Evolutionary conservation across 371 early-diverging fungal species (phyloP), one percentile per base, ranked within the genome.

Genomic region (Paraphysoderma sedebokerense): DNA sequence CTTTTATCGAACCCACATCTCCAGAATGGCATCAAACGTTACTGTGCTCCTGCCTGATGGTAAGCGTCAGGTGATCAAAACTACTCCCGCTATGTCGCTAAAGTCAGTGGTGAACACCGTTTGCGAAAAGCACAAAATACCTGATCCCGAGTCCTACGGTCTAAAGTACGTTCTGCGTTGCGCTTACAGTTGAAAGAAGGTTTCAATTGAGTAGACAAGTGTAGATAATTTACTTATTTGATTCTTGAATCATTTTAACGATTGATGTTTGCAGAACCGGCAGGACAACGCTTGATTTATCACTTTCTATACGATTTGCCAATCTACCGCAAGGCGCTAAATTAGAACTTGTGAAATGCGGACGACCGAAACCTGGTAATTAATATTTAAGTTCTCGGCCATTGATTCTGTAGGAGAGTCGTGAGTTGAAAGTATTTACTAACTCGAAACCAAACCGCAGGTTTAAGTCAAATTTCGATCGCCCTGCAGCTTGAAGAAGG

Each of bases 301-400:
- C 78, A 9, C 57, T 71, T 9, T 59, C 67, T 0, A 58, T 78
- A 2, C 67, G 79, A 9, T 67, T 79, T 49, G 74, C 76, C 20
- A 74, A 72, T 46, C 50, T 79, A 20, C 66, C 77, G 1, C 54
- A 65, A 20, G 74, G 74, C 17, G 79, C 74, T 28, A 74, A 62
- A 42, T 59, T 79, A 29, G 49, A 47, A 2, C 48, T 73, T 19
- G 54, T 66, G 22, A 26, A 47, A 40, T 23, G 28, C 6, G 5
- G 15, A 12, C 29, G 26, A 2, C 46, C 5, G 11, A 50, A n/a
- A n/a, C n/a, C n/a, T n/a, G n/a, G n/a, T n/a, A n/a, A n/a, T n/a
- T n/a, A n/a, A n/a, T n/a, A n/a, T n/a, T n/a, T n/a, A n/a, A n/a
- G n/a, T n/a, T n/a, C n/a, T n/a, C n/a, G n/a, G n/a, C n/a, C n/a